A percentile compares a stretch with the other conserved stretches of the same genome.
phyloP scores from a whole-genome alignment of 192 early-diverging fungal genomes.

The Backusella tuberculispora region DNA sequence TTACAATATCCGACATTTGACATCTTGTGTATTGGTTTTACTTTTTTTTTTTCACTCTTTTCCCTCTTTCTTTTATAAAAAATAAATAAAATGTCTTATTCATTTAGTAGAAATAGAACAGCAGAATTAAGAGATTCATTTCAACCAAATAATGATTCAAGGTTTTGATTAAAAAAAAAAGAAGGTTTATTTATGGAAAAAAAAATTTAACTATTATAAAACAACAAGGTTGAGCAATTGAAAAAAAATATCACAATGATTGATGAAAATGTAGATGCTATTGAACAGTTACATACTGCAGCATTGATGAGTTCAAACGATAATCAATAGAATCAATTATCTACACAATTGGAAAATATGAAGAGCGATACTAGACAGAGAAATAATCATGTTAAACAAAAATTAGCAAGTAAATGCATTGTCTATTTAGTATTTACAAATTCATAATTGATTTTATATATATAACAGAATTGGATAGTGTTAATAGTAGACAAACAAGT shows the following conservation, averaged over 20 bases:
- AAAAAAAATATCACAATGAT: constrained; percentile 13
- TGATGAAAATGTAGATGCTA: constrained; percentile 15
- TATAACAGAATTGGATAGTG: not conserved
- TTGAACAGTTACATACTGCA: constrained; percentile 13
- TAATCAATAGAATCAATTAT: not conserved
- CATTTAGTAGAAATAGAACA: constrained; percentile 2
- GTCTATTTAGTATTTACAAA: too few species aligned
- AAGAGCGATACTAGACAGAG: constrained; percentile 49
- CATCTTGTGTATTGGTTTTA: not conserved
- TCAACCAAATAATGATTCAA: not conserved
- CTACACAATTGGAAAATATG: constrained; percentile 13
- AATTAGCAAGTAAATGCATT: constrained; percentile 13
- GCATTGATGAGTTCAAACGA: constrained; percentile 27
- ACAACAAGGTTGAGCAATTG: constrained; percentile 12
- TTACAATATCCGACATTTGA: not conserved
- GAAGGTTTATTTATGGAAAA: too few species aligned
- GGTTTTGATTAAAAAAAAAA: not conserved
- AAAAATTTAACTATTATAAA: not conserved
- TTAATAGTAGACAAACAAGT: constrained; percentile 39
- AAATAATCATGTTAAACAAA: constrained; percentile 41
- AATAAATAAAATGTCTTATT: not conserved
- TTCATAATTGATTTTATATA: too few species aligned
- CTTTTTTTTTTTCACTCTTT: not conserved
- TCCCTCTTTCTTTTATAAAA: not conserved
- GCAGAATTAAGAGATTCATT: not conserved